Conservation (phyloP, 164 flowering plant species). For the Nymphaea colorata region DNA sequence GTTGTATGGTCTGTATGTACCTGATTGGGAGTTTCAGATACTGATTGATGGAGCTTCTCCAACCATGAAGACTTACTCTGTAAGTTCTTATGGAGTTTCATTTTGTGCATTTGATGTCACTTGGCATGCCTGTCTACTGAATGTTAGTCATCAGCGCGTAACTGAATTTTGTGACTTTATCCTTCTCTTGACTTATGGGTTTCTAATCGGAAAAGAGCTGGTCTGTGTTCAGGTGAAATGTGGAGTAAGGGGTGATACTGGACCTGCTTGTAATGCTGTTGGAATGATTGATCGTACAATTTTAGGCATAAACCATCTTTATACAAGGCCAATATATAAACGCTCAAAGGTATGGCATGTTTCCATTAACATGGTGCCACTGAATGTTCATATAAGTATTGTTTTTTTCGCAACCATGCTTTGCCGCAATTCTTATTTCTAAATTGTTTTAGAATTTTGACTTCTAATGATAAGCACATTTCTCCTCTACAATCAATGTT, state of each 20-base stretch:
- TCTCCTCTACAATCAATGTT: too few relatives aligned
- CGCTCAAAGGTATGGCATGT: slow-evolving; percentile 33
- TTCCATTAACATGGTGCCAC: background rate
- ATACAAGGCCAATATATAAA: slow-evolving; percentile 45
- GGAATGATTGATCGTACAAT: slow-evolving; percentile 69
- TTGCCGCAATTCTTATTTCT: background rate
- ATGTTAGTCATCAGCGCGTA: background rate
- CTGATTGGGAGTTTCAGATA: slow-evolving; percentile 61
- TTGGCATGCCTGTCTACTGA: background rate
- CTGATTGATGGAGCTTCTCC: slow-evolving; percentile 17
- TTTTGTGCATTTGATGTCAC: background rate
- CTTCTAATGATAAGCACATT: background rate
- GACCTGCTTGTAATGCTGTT: slow-evolving; percentile 78
- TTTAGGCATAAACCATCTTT: slow-evolving; percentile 57
- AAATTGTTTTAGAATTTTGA: background rate
- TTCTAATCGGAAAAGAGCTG: too few relatives aligned
- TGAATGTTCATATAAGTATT: background rate
- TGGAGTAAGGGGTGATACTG: slow-evolving; percentile 65
- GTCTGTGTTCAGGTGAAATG: slow-evolving; percentile 46
- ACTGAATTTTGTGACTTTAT: too few relatives aligned
- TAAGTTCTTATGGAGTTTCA: slow-evolving; percentile 8
- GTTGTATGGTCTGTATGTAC: slow-evolving; percentile 60
- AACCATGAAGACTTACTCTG: slow-evolving; percentile 17
- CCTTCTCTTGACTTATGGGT: too few relatives aligned
- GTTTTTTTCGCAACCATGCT: background rate